Conservation (phyloP, 768 basidiomycete genomes). For the Leccinellum luteum region DNA sequence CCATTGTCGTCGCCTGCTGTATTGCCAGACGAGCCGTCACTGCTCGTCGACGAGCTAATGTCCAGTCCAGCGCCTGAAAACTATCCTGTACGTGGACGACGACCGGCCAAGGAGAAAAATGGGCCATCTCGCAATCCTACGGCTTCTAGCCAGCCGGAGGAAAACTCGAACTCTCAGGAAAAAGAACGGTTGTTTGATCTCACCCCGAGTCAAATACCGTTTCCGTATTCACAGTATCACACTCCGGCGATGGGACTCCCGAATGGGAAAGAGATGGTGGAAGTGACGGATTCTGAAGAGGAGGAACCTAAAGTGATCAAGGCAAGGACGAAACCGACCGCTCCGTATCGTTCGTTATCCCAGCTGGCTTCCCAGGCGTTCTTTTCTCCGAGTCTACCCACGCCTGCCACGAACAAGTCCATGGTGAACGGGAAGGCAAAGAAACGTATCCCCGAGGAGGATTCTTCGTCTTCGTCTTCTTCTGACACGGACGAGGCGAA, state of each 20-base stretch:
- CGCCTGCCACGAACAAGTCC: conserved; percentile 29
- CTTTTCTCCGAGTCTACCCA: conserved; percentile 37
- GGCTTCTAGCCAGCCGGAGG: too few relatives aligned
- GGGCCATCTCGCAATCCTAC: neutral
- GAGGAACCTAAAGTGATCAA: conserved; percentile 15
- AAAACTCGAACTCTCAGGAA: neutral
- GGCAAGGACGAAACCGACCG: conserved; percentile 13
- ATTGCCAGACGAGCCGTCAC: conserved; percentile 27
- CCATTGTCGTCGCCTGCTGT: conserved; percentile 26
- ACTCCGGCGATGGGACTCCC: conserved; percentile 2
- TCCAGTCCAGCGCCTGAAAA: conserved; percentile 24
- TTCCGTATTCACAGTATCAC: conserved; percentile 52
- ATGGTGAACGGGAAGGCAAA: conserved; percentile 27
- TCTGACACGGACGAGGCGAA: conserved; percentile 34
- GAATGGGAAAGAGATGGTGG: conserved; percentile 39
- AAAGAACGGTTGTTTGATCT: conserved; percentile 45
- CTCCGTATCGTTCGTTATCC: conserved; percentile 46
- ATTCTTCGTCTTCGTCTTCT: conserved; percentile 40
- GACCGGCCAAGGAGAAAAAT: conserved; percentile 13
- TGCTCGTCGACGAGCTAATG: conserved; percentile 32
- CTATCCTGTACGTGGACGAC: neutral
- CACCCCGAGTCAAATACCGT: conserved; percentile 50
- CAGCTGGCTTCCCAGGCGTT: conserved; percentile 43
- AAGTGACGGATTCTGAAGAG: conserved; percentile 22
- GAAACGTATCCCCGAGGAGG: conserved; percentile 9